Percentiles rank a stretch among this genome's conserved stretches.
These are phyloP conservation scores for Rhizophora apiculata DNA, from an alignment of 345 rosid genomes.

Conservation along the genomic window DNA sequence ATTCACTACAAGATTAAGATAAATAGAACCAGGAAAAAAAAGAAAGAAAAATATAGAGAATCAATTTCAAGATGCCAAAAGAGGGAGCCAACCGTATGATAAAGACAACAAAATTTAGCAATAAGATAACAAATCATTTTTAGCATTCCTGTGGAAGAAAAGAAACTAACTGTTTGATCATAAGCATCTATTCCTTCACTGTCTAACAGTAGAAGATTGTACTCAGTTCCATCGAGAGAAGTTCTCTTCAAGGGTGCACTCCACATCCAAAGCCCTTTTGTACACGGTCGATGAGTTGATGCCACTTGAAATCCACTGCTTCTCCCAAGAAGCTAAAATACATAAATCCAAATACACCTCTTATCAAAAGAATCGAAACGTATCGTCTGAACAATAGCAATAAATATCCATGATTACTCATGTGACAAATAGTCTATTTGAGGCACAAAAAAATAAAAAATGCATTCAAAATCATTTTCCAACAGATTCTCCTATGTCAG, in stretches of 20 bases:
- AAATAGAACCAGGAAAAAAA: too few species aligned
- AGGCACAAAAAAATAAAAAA: too few species aligned
- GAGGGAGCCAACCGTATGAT: background rate
- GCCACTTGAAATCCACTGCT: constrained; percentile 99
- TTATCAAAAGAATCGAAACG: constrained; percentile 37
- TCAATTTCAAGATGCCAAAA: background rate
- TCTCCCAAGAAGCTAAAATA: constrained; percentile 85
- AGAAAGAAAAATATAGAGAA: background rate
- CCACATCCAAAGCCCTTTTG: constrained; percentile 99
- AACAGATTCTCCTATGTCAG: too few species aligned
- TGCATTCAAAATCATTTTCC: too few species aligned
- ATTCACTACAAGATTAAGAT: too few species aligned
- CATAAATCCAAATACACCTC: constrained; percentile 2
- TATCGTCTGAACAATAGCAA: background rate
- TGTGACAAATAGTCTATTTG: background rate
- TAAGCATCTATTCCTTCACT: constrained; percentile 97
- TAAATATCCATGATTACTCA: background rate
- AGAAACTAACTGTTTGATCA: constrained; percentile 80
- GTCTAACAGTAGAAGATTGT: constrained; percentile 82
- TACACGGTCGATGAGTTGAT: constrained; percentile 92
- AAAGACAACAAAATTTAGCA: too few species aligned
- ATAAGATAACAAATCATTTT: background rate
- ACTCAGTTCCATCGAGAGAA: constrained; percentile 91
- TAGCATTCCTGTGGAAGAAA: background rate
- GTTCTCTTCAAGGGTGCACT: constrained; percentile 85